Evolutionary conservation across 768 basidiomycete species (phyloP), one percentile per base, ranked within the genome.

Genomic region (Piloderma croceum): DNA sequence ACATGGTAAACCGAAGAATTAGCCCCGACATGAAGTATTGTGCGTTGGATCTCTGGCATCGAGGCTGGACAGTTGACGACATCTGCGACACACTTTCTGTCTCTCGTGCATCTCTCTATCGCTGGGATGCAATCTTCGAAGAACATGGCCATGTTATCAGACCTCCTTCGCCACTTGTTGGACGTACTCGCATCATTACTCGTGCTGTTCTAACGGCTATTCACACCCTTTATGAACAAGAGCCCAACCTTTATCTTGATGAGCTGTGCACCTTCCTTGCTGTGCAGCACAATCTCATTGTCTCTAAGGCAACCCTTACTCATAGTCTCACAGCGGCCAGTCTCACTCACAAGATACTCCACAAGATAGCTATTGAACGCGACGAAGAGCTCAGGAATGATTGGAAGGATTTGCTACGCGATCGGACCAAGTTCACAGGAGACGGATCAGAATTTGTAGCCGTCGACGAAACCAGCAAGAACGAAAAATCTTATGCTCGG

Each of bases 381-480:
- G 50, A 62, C 21, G 46, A 53, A 15, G 50, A 34, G 23, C 11
- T 34, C 3, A 22, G 45, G 19, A 48, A 44, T 5, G 38, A 51
- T 12, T 57, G 39, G 24, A 15, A 45, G 17, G 35, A 38, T 17
- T 24, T 39, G 9, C 32, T 47, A 23, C 24, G 36, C 0, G 33
- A 48, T n/a, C n/a, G n/a, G n/a, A n/a, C n/a, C 6, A 15, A 36
- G 18, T 43, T 45, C 10, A 35, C 39, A 3, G 50, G 53, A 1
- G 24, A 42, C 17, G 55, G 49, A 3, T 22, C 31, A 7, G 50
- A 57, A 32, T 51, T 57, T 36, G 50, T 64, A 0, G 40, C 45
- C 3, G 25, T 62, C 6, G 57, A 64, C 34, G 58, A 65, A 47
- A 50, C 46, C 1, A 63, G 61, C 50, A 67, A 68, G 46, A 56